A percentile compares a stretch with the other conserved stretches of the same genome.
Conservation (phyloP, 83 land plant species). For the Picea abies region DNA sequence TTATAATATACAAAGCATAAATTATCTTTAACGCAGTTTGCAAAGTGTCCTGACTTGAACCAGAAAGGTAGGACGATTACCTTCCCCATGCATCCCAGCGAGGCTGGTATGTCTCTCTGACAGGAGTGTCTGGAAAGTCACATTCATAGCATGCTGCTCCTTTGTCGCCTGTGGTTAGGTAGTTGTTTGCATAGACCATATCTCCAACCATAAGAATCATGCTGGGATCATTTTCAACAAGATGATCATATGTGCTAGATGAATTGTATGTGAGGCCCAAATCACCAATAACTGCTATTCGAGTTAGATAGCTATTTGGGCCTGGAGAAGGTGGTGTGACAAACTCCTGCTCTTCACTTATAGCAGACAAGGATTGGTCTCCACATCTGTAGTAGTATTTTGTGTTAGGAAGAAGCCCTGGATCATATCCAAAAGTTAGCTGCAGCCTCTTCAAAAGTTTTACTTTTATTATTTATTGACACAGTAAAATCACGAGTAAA, state of each 20-base stretch:
- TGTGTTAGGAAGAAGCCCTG: conserved; percentile 35
- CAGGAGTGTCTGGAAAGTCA: conserved; percentile 33
- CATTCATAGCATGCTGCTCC: conserved; percentile 35
- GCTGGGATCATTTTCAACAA: conserved; percentile 30
- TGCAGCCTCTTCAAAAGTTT: background rate
- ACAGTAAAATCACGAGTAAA: background rate
- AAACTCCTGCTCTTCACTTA: conserved; percentile 34
- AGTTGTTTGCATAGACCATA: conserved; percentile 37
- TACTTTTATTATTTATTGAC: background rate
- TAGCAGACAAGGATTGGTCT: conserved; percentile 24
- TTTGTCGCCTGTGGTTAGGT: conserved; percentile 34
- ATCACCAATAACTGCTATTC: conserved; percentile 43
- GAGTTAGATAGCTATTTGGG: conserved; percentile 24
- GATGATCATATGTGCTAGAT: conserved; percentile 31
- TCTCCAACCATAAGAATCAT: conserved; percentile 30
- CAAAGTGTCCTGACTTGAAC: too few relatives aligned
- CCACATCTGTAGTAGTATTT: conserved; percentile 43
- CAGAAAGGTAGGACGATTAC: conserved; percentile 10
- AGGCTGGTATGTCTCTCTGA: conserved; percentile 45
- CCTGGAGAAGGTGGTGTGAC: conserved; percentile 32
- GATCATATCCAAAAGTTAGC: background rate
- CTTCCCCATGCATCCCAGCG: conserved; percentile 50
- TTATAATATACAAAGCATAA: too few relatives aligned
- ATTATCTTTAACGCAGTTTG: too few relatives aligned
- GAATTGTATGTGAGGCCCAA: conserved; percentile 46